Evolutionary conservation across 1,139 yeast genomes (phyloP), one percentile per base, ranked within the genome.

Genomic region (Yamadazyma taylorii): DNA sequence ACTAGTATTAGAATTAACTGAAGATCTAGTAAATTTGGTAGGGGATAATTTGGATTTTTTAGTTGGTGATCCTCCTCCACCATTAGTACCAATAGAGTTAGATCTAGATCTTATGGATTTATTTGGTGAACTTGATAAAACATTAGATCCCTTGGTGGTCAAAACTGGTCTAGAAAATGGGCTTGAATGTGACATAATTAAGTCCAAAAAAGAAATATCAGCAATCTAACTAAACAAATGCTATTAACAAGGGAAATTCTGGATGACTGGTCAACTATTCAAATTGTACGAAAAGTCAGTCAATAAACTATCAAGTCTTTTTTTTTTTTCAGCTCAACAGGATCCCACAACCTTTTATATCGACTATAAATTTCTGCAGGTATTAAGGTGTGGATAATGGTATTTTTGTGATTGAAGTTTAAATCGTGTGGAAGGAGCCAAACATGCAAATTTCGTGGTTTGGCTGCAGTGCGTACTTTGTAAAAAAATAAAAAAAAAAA

Each of bases 1-100:
- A 36, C 19, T 33, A 16, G n/a, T 25, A n/a, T 9, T 6, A n/a
- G 28, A n/a, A 13, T 14, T 25, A 10, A 25, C 6, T 10, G 30
- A 10, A 9, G 39, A 21, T 24, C 28, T 35, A 15, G n/a, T n/a
- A n/a, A 22, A 32, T 29, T 61, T 56, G 39, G 57, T 60, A 21
- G 70, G 68, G 2, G 70, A 63, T 35, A 65, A 53, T 15, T 54
- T 60, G 15, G 63, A 45, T 45, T 69, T 60, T 37, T 53, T 58
- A 25, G 58, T 50, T 16, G 66, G 65, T 3, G 66, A 58, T 24
- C 32, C 28, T 24, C 32, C 28, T 34, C 28, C 28, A 12, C 16
- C 10, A 25, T 7, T 25, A 25, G 10, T 25, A 14, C 28, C 10
- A 13, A 10, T 5, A 25, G 43, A 38, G 19, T 39, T 34, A 7